phyloP scores from a whole-genome alignment of 768 basidiomycete species.

The Boletus sensibilis region DNA sequence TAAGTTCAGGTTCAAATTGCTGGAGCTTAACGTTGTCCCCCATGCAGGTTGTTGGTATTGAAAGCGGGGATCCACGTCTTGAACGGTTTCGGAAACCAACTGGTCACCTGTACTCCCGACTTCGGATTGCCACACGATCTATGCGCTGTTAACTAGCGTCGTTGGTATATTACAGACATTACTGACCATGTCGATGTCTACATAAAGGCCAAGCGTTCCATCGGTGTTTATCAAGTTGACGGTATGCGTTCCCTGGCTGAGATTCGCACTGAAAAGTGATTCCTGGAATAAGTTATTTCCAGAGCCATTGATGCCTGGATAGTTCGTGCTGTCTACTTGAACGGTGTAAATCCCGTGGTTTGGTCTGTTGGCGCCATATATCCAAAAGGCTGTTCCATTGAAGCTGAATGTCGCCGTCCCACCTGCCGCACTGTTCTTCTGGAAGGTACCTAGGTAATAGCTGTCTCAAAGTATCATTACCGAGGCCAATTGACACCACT shows the following conservation, averaged over 20 bases:
- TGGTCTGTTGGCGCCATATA: constrained; percentile 48
- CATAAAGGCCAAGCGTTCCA: constrained; percentile 26
- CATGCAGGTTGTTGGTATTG: constrained; percentile 37
- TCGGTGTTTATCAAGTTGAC: constrained; percentile 35
- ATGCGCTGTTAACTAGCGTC: background rate
- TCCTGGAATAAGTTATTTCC: constrained; percentile 38
- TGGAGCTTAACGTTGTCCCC: constrained; percentile 33
- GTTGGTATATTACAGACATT: background rate
- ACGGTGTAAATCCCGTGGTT: constrained; percentile 50
- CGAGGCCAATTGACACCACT: background rate
- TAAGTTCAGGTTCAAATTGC: constrained; percentile 34
- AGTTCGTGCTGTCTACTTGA: constrained; percentile 37
- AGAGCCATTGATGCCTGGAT: constrained; percentile 31
- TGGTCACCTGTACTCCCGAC: constrained; percentile 17
- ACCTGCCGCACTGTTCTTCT: constrained; percentile 30
- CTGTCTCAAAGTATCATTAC: constrained; percentile 14
- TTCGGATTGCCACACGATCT: constrained; percentile 32
- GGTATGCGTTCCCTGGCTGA: constrained; percentile 37
- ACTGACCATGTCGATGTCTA: constrained; percentile 49
- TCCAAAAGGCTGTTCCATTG: constrained; percentile 46
- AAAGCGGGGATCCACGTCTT: constrained; percentile 40
- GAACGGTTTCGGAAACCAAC: constrained; percentile 19
- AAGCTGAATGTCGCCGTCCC: constrained; percentile 45
- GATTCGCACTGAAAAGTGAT: constrained; percentile 35
- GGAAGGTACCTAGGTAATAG: constrained; percentile 41